phyloP scores from a whole-genome alignment of 1,284 basidiomycete species.

The Irpex sp. region DNA sequence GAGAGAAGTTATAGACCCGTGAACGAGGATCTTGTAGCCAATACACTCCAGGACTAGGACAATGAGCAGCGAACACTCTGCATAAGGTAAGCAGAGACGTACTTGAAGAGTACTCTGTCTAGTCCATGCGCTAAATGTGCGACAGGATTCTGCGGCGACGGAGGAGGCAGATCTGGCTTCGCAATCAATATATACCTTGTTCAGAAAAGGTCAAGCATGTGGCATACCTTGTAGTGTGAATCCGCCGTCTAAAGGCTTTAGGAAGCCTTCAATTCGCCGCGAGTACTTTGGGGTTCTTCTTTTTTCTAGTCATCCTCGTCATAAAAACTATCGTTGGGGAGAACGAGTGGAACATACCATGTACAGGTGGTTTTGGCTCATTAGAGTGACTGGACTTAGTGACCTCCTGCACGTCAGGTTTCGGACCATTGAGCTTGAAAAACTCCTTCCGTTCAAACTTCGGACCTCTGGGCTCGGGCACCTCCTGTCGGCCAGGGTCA shows the following conservation, averaged over 20 bases:
- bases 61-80: neutral
- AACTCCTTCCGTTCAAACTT: too few relatives aligned
- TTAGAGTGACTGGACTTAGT: too few relatives aligned
- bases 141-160: slow-evolving; percentile 52
- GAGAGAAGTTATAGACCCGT: slow-evolving; percentile 83
- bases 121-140: slow-evolving; percentile 76
- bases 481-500: too few relatives aligned
- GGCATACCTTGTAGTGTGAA: neutral
- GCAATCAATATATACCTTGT: neutral
- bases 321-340: neutral
- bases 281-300: neutral
- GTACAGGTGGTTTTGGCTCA: neutral
- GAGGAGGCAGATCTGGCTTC: slow-evolving; percentile 43
- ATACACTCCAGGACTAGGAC: slow-evolving; percentile 81
- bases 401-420: neutral
- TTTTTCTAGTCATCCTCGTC: neutral
- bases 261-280: slow-evolving; percentile 41
- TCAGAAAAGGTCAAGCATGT: neutral
- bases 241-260: slow-evolving; percentile 25
- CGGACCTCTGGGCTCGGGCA: too few relatives aligned
- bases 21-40: slow-evolving; percentile 88
- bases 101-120: slow-evolving; percentile 86
- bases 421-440: neutral
- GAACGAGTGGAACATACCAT: neutral
- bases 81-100: slow-evolving; percentile 19